Evolutionary conservation across 441 rosid genomes (phyloP), one percentile per base, ranked within the genome.

Genomic region (Aleurites moluccanus): DNA sequence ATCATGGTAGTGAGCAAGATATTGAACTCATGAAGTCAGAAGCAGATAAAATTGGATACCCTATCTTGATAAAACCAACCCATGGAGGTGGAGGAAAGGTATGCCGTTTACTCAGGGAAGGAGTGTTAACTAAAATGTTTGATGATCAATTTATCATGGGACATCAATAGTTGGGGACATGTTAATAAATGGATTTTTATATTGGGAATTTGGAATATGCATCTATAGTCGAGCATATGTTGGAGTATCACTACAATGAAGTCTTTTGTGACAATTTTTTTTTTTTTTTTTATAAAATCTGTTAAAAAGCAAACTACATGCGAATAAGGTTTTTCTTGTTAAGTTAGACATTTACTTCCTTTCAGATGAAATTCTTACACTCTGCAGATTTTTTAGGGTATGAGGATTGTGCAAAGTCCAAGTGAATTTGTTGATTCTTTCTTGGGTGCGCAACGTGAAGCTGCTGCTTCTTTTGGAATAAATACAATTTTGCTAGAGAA

Each of bases 21-120:
- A 85, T 95, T 28, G 88, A 92, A 74, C 70, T 85, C 79, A 90
- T 95, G 98, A 91, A 87, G 83, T 82, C 80, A 44, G 98, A 95
- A 84, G 98, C 99, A 2, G 95, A 88, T 27, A 91, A 88, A 81
- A 95, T 95, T 83, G 98, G 98, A 28, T 92, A 91, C 78, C 96
- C 98, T 38, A 35, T 95, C 53, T 84, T 95, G 84, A 95, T 95
- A 79, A 95, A 95, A 75, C 99, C 99, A 45, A 95, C 98, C 40
- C 99, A 91, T 86, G 96, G 98, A 68, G 97, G 98, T 78, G 98
- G 98, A 69, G 99, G 98, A 59, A 95, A 91, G 96, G 99, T 95
- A 64, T 78, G 83, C 38, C 11, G 40, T 52, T 56, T 68, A 47
- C 42, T 53, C 50, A 30, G 11, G 18, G 33, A 52, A 70, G 38